Conservation (phyloP, 768 basidiomycete genomes). For the Lentinus brumalis region DNA sequence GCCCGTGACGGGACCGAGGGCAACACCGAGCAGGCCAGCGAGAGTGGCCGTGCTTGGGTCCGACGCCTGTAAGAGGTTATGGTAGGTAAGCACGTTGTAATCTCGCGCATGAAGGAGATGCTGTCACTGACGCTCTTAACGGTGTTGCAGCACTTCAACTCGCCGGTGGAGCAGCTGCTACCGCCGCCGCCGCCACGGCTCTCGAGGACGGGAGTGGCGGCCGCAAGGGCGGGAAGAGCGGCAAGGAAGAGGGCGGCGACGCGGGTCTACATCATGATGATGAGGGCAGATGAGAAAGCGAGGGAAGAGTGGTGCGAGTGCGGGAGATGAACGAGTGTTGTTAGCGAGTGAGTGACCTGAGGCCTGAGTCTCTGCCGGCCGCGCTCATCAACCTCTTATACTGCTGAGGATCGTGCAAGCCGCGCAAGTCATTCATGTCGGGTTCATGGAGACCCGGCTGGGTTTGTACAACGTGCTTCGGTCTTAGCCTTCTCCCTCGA, state of each 20-base stretch:
- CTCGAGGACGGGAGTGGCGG: constrained; percentile 3
- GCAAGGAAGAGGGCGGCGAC: background rate
- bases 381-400: too few relatives aligned
- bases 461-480: too few relatives aligned
- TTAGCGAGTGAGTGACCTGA: too few relatives aligned
- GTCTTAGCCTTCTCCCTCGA: too few relatives aligned
- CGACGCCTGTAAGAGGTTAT: background rate
- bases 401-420: too few relatives aligned
- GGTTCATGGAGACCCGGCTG: too few relatives aligned
- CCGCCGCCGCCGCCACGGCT: background rate
- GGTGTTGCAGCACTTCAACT: constrained; percentile 12
- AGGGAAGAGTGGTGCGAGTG: too few relatives aligned
- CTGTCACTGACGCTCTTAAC: background rate
- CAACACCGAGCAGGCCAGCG: background rate
- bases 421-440: too few relatives aligned
- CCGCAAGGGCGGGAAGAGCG: background rate
- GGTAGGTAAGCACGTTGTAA: background rate
- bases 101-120: background rate
- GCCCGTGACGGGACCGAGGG: background rate
- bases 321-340: too few relatives aligned
- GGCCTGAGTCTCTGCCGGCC: too few relatives aligned
- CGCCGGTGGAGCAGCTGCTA: constrained; percentile 8
- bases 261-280: background rate
- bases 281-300: background rate
- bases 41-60: background rate